Conservation (phyloP, 2,329 filamentous ascomycete genomes). For the Claviceps africana region DNA sequence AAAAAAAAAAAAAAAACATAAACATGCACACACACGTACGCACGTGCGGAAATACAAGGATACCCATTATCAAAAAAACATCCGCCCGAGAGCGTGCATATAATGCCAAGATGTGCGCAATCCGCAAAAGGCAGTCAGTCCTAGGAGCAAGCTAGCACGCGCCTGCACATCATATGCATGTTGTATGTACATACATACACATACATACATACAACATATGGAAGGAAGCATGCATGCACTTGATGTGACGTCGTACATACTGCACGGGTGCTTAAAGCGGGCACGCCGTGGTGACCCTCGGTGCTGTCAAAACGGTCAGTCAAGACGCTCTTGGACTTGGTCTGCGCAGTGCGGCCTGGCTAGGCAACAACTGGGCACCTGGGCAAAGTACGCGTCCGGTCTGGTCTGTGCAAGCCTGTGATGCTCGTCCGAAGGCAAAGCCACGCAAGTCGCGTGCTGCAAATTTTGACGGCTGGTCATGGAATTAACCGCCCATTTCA, state of each 20-base stretch:
- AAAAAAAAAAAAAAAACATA: neutral
- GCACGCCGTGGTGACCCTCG: no score
- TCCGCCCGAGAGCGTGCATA: no score
- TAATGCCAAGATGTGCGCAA: neutral
- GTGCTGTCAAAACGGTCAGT: no score
- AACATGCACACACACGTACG: neutral
- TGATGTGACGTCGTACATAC: neutral
- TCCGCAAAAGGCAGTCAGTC: neutral
- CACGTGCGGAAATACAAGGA: neutral
- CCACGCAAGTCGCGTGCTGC: neutral
- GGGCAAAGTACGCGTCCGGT: no score
- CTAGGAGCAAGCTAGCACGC: neutral
- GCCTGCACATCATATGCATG: constrained; percentile 4
- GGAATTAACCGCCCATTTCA: neutral
- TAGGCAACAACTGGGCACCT: no score
- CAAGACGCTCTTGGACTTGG: no score
- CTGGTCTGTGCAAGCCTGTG: no score
- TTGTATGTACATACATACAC: no score
- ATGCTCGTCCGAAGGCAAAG: neutral
- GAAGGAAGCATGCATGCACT: constrained; percentile 1
- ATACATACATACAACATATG: no score
- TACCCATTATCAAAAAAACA: neutral
- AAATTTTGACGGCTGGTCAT: neutral
- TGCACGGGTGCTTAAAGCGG: no score
- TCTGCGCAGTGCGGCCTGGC: no score